These are phyloP conservation scores for Stevia rebaudiana DNA, from an alignment of 140 eudicot genomes.

Conservation along the genomic window DNA sequence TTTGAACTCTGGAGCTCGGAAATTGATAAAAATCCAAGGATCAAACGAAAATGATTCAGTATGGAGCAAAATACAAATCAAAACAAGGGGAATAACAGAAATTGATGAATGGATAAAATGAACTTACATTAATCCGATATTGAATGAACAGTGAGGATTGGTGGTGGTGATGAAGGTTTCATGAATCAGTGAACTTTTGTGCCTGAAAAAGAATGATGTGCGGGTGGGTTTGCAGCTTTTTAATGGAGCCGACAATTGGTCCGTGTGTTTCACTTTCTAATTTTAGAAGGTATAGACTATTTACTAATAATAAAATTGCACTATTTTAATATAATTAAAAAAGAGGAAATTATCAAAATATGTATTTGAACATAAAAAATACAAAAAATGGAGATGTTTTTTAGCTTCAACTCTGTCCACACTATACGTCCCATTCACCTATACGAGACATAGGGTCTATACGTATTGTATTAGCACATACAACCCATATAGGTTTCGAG, in stretches of 20 bases:
- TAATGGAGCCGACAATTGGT: slow-evolving; percentile 31
- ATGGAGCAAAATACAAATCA: background rate
- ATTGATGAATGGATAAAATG: background rate
- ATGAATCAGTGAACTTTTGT: slow-evolving; percentile 11
- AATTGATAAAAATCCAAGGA: slow-evolving; percentile 5
- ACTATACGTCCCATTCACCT: too few relatives aligned
- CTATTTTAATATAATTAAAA: too few relatives aligned
- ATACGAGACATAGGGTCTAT: too few relatives aligned
- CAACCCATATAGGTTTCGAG: too few relatives aligned
- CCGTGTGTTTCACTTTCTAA: slow-evolving; percentile 34
- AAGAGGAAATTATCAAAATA: too few relatives aligned
- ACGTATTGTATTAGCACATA: too few relatives aligned
- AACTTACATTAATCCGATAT: slow-evolving; percentile 20
- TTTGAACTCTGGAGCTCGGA: background rate
- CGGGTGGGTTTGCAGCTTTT: slow-evolving; percentile 7
- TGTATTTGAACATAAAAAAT: too few relatives aligned
- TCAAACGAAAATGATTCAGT: background rate
- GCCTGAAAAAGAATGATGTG: slow-evolving; percentile 23
- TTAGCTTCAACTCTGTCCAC: too few relatives aligned
- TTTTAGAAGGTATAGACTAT: slow-evolving; percentile 13
- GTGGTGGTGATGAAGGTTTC: slow-evolving; percentile 7
- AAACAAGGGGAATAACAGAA: background rate
- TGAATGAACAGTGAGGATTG: slow-evolving; percentile 1
- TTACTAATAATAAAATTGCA: background rate
- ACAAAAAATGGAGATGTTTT: too few relatives aligned